Evolutionary conservation across 148 eudicot genomes (phyloP).

Genomic region (Nepenthes gracilis): DNA sequence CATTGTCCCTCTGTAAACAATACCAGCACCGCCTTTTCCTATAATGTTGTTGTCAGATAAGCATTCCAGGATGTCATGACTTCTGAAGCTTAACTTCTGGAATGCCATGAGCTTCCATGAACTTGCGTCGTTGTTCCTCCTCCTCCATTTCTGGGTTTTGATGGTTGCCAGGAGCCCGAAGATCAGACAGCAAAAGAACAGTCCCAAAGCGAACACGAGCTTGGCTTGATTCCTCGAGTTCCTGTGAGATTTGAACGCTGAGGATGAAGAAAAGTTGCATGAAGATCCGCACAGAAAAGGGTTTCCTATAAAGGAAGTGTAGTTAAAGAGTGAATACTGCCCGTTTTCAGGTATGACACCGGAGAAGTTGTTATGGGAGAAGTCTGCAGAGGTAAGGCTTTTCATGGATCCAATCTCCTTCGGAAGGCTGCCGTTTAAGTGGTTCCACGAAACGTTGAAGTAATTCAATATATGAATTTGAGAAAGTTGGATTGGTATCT

Average conservation of each 20-base stretch:
- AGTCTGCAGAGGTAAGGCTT: constrained; percentile 53
- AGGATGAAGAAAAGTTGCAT: constrained; percentile 1
- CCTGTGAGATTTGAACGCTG: background rate
- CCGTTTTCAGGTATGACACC: constrained; percentile 41
- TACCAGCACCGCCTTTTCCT: constrained; percentile 56
- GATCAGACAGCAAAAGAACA: constrained; percentile 16
- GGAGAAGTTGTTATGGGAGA: constrained; percentile 43
- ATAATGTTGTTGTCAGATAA: constrained; percentile 40
- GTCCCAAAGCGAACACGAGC: constrained; percentile 24
- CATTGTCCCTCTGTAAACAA: constrained; percentile 42
- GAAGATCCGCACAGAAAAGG: constrained; percentile 30
- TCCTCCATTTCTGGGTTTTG: constrained; percentile 22
- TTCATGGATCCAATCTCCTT: constrained; percentile 42
- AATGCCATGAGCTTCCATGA: constrained; percentile 51
- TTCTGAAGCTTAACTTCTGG: constrained; percentile 38
- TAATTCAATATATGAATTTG: constrained; percentile 30
- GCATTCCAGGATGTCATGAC: constrained; percentile 35
- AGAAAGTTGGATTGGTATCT: constrained; percentile 32
- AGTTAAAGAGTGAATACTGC: constrained; percentile 33
- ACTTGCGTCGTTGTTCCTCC: constrained; percentile 9
- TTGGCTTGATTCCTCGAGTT: constrained; percentile 18
- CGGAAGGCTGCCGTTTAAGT: constrained; percentile 39
- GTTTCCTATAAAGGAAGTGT: constrained; percentile 29
- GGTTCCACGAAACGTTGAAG: constrained; percentile 48
- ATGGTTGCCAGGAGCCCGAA: constrained; percentile 31